Evolutionary conservation across 768 basidiomycete genomes (phyloP).

Genomic region (Mrakia hoshinonis): DNA sequence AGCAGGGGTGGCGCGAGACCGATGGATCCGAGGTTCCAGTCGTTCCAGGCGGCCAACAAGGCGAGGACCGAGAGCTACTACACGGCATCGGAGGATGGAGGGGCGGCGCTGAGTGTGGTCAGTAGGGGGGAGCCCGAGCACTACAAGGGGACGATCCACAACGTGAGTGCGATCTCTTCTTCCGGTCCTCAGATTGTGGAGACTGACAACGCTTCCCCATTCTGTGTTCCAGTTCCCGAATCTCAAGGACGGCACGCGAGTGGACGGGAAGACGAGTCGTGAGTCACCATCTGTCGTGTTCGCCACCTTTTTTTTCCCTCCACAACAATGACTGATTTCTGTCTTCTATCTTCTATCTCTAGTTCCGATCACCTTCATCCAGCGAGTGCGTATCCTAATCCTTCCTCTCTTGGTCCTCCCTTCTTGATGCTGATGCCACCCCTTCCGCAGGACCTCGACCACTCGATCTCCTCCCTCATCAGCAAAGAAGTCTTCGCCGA

Average conservation of each 20-base stretch:
- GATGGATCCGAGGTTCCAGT: background rate
- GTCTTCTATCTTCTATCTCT: background rate
- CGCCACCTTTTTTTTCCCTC: no score
- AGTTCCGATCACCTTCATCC: constrained; percentile 12
- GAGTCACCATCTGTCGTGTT: background rate
- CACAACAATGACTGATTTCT: no score
- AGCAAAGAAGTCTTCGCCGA: constrained; percentile 1
- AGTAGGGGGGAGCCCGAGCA: background rate
- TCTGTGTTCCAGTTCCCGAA: background rate
- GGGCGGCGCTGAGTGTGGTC: background rate
- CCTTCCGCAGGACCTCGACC: constrained; percentile 8
- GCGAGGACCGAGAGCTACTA: background rate
- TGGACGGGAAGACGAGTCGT: constrained; percentile 17
- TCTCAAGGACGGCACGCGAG: background rate
- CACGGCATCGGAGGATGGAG: background rate
- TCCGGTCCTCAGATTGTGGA: no score
- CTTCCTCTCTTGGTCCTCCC: background rate
- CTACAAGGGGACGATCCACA: background rate
- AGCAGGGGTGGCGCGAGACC: background rate
- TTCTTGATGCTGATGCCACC: no score
- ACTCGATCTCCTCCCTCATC: constrained; percentile 9
- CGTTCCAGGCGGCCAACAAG: background rate
- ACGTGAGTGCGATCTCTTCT: background rate
- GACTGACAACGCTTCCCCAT: no score
- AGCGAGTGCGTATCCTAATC: background rate